A percentile compares a stretch with the other conserved stretches of the same genome.
phyloP scores from a whole-genome alignment of 192 early-diverging fungal species.

The Backusella circina region DNA sequence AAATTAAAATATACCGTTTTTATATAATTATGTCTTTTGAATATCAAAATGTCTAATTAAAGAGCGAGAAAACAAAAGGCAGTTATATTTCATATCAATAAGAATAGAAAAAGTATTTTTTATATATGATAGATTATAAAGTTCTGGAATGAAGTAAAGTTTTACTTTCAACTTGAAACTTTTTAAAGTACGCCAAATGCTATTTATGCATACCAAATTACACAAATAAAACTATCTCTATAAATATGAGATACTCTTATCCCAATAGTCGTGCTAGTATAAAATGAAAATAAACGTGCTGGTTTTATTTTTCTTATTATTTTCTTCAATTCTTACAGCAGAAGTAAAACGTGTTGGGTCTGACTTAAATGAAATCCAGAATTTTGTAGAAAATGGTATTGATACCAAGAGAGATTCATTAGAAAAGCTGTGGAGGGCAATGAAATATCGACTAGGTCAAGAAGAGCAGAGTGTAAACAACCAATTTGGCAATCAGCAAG shows the following conservation, averaged over 20 bases:
- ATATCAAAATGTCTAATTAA: too few species aligned
- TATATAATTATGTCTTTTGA: too few species aligned
- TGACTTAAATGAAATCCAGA: background rate
- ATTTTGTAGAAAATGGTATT: background rate
- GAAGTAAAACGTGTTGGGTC: background rate
- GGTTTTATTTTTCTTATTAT: background rate
- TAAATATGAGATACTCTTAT: background rate
- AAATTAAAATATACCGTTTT: too few species aligned
- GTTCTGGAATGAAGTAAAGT: background rate
- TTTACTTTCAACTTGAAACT: background rate
- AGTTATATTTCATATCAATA: background rate
- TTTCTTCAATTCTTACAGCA: background rate
- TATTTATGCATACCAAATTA: conserved; percentile 6
- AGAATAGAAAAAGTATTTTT: background rate
- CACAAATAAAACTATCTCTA: background rate
- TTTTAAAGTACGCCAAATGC: background rate
- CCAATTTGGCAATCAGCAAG: background rate
- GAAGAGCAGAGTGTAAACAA: background rate
- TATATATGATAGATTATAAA: background rate
- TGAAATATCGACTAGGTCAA: background rate
- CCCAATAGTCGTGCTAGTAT: background rate
- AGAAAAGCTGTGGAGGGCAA: background rate
- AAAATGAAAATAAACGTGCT: background rate
- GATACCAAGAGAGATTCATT: background rate
- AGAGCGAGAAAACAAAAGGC: too few species aligned